A percentile compares a stretch with the other conserved stretches of the same genome.
Conservation (phyloP, 441 rosid species). For the Dalechampia spathulata region DNA sequence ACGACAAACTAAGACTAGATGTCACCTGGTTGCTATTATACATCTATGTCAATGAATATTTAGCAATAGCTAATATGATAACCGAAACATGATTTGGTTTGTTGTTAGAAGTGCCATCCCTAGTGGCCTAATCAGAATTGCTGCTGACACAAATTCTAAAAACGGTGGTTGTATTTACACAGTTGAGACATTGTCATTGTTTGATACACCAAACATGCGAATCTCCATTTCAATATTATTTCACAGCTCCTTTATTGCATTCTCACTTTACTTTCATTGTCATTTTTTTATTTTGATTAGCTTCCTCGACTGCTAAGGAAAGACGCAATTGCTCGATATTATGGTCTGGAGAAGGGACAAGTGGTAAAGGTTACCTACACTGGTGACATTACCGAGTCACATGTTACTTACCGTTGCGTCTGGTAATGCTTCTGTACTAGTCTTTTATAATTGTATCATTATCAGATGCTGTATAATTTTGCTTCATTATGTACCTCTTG, state of each 20-base stretch:
- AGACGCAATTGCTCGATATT: constrained; percentile 62
- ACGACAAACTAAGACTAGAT: neutral
- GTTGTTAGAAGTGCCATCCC: neutral
- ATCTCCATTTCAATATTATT: neutral
- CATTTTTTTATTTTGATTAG: constrained; percentile 27
- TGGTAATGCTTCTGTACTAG: constrained; percentile 23
- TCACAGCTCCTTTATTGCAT: neutral
- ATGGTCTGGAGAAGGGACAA: constrained; percentile 75
- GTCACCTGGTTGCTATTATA: neutral
- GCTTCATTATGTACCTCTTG: neutral
- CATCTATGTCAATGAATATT: neutral
- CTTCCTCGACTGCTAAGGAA: constrained; percentile 62
- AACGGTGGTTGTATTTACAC: neutral
- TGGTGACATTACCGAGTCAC: constrained; percentile 48
- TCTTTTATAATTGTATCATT: neutral
- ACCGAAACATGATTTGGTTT: neutral
- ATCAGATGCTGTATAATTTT: neutral
- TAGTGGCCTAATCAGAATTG: neutral
- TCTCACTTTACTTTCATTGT: neutral
- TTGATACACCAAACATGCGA: neutral
- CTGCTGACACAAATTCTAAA: neutral
- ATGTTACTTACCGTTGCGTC: constrained; percentile 69
- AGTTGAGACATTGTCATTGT: neutral
- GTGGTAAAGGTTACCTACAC: constrained; percentile 57
- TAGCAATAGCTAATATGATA: neutral